phyloP scores from a whole-genome alignment of 2,329 filamentous ascomycete species.

The Diplodia scrobiculata region DNA sequence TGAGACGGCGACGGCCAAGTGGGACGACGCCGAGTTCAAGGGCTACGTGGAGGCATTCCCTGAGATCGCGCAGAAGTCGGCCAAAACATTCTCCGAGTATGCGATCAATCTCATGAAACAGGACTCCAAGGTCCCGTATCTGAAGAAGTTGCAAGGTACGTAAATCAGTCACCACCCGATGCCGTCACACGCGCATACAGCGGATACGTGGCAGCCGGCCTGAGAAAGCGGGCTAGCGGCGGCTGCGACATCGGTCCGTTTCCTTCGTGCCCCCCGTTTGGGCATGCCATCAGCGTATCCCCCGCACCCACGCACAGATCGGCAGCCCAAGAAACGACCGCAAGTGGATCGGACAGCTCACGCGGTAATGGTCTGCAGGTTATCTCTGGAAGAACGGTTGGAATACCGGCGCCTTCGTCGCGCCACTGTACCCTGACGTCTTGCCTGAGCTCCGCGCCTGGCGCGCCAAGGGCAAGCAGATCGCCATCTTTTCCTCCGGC shows the following conservation, averaged over 20 bases:
- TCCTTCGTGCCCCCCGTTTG: constrained; percentile 14
- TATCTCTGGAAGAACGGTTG: constrained; percentile 78
- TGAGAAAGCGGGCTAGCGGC: constrained; percentile 18
- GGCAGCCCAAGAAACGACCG: background rate
- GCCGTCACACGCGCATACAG: constrained; percentile 34
- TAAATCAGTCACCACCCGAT: constrained; percentile 27
- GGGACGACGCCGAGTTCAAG: constrained; percentile 66
- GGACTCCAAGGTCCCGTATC: constrained; percentile 74
- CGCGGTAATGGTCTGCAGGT: constrained; percentile 44
- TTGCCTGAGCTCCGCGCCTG: constrained; percentile 63
- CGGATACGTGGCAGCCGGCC: constrained; percentile 23
- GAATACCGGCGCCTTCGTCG: constrained; percentile 66
- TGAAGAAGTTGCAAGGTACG: constrained; percentile 72
- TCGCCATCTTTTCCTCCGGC: constrained; percentile 81
- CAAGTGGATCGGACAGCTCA: constrained; percentile 20
- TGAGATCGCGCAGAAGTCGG: constrained; percentile 60
- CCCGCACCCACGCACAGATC: constrained; percentile 27
- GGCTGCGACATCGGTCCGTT: constrained; percentile 28
- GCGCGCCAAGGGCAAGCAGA: constrained; percentile 56
- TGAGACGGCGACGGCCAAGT: constrained; percentile 64
- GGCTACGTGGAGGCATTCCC: constrained; percentile 73
- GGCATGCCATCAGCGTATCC: constrained; percentile 25
- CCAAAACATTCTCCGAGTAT: constrained; percentile 64
- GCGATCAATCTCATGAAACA: constrained; percentile 69
- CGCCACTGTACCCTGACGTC: constrained; percentile 75